A percentile compares a stretch with the other conserved stretches of the same genome.
phyloP scores from a whole-genome alignment of 257 asterid genomes.

The Ocimum tenuiflorum region DNA sequence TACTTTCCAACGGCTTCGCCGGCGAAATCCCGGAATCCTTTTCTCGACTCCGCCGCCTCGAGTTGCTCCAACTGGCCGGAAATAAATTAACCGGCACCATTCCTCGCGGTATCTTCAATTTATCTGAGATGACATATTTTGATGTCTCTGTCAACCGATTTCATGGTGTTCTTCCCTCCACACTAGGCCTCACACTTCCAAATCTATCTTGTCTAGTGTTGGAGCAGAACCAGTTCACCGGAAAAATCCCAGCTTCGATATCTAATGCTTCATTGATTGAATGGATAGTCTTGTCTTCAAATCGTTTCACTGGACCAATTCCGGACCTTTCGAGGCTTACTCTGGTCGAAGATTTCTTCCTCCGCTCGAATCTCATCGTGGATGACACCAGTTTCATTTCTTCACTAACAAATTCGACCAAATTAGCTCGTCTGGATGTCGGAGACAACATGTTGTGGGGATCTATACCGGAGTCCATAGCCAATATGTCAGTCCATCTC shows the following conservation, averaged over 20 bases:
- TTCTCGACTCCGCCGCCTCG: slow-evolving; percentile 8
- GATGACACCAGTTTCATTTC: slow-evolving; percentile 25
- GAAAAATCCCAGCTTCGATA: slow-evolving; percentile 20
- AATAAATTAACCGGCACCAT: slow-evolving; percentile 24
- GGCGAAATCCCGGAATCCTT: slow-evolving; percentile 32
- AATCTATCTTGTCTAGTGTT: slow-evolving; percentile 11
- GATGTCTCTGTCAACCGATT: slow-evolving; percentile 9
- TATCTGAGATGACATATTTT: slow-evolving; percentile 7
- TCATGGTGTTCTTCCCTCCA: slow-evolving; percentile 22
- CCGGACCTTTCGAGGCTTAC: slow-evolving; percentile 22
- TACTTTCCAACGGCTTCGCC: neutral
- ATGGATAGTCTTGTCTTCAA: neutral
- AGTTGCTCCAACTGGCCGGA: neutral
- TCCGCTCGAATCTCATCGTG: slow-evolving; percentile 4
- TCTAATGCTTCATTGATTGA: slow-evolving; percentile 24
- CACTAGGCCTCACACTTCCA: slow-evolving; percentile 22
- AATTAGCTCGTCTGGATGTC: slow-evolving; percentile 9
- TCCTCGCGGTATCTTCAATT: slow-evolving; percentile 26
- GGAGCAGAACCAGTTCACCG: slow-evolving; percentile 16
- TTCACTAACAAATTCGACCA: slow-evolving; percentile 31
- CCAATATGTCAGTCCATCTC: slow-evolving; percentile 27
- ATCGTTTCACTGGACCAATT: slow-evolving; percentile 25
- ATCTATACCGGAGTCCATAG: slow-evolving; percentile 25
- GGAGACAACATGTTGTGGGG: slow-evolving; percentile 30
- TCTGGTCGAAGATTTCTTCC: neutral